These are phyloP conservation scores for Sarocladiaceae sp. DNA, from an alignment of 2,329 filamentous ascomycete species.

Conservation along the genomic window DNA sequence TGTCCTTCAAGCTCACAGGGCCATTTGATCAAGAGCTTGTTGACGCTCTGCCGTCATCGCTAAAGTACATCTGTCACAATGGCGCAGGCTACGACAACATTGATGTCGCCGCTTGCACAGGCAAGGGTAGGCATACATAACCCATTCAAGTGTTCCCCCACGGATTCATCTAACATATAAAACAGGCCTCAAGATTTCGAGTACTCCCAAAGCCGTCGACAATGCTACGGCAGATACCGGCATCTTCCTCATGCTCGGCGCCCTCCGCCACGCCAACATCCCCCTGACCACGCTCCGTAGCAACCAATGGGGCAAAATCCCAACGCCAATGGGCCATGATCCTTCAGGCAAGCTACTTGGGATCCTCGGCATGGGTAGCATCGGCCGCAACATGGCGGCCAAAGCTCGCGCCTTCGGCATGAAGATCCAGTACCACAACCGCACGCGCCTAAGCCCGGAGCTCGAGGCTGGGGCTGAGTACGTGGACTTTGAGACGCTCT, in stretches of 20 bases:
- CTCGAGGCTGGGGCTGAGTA: constrained; percentile 28
- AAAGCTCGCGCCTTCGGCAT: constrained; percentile 38
- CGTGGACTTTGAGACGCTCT: constrained; percentile 12
- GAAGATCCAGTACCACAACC: constrained; percentile 39
- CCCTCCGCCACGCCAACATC: constrained; percentile 61
- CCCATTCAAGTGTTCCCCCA: no score
- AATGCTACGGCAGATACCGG: constrained; percentile 68
- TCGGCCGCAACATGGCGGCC: constrained; percentile 39
- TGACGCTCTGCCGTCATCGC: constrained; percentile 32
- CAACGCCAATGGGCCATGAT: constrained; percentile 22
- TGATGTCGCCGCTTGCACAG: constrained; percentile 58
- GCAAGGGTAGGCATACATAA: constrained; percentile 11
- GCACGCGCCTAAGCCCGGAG: constrained; percentile 23
- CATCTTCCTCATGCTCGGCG: constrained; percentile 67
- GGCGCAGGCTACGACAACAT: constrained; percentile 64
- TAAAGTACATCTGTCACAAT: constrained; percentile 39
- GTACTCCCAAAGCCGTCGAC: constrained; percentile 63
- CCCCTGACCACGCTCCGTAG: constrained; percentile 54
- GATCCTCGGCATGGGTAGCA: constrained; percentile 44
- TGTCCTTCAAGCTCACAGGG: constrained; percentile 57
- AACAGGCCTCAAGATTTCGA: constrained; percentile 55
- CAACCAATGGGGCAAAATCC: constrained; percentile 53
- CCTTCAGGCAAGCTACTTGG: constrained; percentile 40
- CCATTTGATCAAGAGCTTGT: constrained; percentile 59
- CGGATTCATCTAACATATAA: constrained; percentile 29